phyloP scores from a whole-genome alignment of 2,329 filamentous ascomycete genomes.

The Fusarium sp. region DNA sequence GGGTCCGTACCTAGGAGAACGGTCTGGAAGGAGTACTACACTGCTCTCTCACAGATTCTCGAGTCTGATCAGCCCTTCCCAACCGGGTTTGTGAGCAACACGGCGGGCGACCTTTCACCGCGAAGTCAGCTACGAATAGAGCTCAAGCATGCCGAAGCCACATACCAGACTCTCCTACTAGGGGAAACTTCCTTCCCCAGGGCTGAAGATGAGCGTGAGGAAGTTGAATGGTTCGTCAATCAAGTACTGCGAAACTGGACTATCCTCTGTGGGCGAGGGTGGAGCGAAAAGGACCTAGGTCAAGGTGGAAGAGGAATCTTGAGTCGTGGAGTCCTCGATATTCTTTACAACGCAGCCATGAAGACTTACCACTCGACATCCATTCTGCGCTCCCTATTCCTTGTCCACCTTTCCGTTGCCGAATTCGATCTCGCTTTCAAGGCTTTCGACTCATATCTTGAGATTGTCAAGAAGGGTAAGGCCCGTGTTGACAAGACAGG shows the following conservation, averaged over 20 bases:
- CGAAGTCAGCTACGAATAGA: slow-evolving; percentile 77
- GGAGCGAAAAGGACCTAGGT: slow-evolving; percentile 84
- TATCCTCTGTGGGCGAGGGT: slow-evolving; percentile 80
- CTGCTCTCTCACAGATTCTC: slow-evolving; percentile 79
- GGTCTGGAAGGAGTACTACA: slow-evolving; percentile 89
- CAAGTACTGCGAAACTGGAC: slow-evolving; percentile 87
- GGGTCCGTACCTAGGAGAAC: slow-evolving; percentile 70
- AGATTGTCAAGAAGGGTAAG: slow-evolving; percentile 87
- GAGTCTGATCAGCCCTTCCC: slow-evolving; percentile 72
- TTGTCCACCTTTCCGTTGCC: slow-evolving; percentile 84
- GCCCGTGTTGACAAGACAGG: slow-evolving; percentile 84
- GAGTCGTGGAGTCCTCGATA: slow-evolving; percentile 82
- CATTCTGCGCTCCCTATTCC: slow-evolving; percentile 87
- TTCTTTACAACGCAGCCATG: slow-evolving; percentile 88
- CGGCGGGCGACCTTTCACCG: slow-evolving; percentile 62
- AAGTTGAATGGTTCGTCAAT: slow-evolving; percentile 85
- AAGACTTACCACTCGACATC: slow-evolving; percentile 96
- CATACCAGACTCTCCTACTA: slow-evolving; percentile 83
- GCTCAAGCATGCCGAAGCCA: slow-evolving; percentile 79
- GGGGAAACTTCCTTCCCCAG: slow-evolving; percentile 85
- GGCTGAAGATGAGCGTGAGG: slow-evolving; percentile 79
- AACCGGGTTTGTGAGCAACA: slow-evolving; percentile 56
- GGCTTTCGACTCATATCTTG: slow-evolving; percentile 90
- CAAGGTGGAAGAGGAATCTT: slow-evolving; percentile 81
- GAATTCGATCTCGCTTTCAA: slow-evolving; percentile 94